These are phyloP conservation scores for Aaosphaeria arxii DNA, from an alignment of 2,329 filamentous ascomycete species.

Conservation along the genomic window DNA sequence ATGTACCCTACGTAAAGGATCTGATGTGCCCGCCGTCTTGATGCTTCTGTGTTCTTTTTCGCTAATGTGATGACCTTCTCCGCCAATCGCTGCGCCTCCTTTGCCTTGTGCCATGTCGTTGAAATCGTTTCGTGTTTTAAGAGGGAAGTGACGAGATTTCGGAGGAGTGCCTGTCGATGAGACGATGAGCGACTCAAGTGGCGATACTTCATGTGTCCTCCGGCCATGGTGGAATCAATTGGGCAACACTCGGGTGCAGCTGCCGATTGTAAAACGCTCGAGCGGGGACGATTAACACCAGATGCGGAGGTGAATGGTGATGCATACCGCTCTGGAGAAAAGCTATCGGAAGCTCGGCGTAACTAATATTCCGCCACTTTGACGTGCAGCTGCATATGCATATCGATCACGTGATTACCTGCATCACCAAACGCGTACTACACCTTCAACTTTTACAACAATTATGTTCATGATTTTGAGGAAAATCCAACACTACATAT, in stretches of 20 bases:
- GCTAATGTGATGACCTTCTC: constrained; percentile 93
- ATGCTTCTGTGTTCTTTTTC: constrained; percentile 87
- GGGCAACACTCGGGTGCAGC: too few relatives aligned
- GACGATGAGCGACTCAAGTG: constrained; percentile 82
- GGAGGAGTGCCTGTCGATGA: constrained; percentile 87
- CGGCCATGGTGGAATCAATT: constrained; percentile 62
- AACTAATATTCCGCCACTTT: not conserved
- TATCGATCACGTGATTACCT: too few relatives aligned
- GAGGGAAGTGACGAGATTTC: constrained; percentile 93
- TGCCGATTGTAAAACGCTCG: too few relatives aligned
- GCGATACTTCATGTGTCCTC: constrained; percentile 81
- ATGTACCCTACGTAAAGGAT: constrained; percentile 80
- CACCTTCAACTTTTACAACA: too few relatives aligned
- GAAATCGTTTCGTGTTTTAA: constrained; percentile 90
- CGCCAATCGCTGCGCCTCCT: constrained; percentile 89
- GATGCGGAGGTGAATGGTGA: not conserved
- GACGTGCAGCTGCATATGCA: too few relatives aligned
- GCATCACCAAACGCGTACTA: too few relatives aligned
- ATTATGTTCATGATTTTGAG: too few relatives aligned
- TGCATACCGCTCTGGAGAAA: not conserved
- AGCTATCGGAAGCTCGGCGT: not conserved
- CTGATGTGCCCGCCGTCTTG: constrained; percentile 68
- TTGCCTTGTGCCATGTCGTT: constrained; percentile 95
- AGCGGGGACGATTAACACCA: too few relatives aligned
- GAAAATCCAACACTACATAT: too few relatives aligned